Percentiles rank a stretch among this genome's conserved stretches.
These are phyloP conservation scores for Chlamydomonas incerta DNA, from an alignment of 139 green algal genomes.

Conservation along the genomic window DNA sequence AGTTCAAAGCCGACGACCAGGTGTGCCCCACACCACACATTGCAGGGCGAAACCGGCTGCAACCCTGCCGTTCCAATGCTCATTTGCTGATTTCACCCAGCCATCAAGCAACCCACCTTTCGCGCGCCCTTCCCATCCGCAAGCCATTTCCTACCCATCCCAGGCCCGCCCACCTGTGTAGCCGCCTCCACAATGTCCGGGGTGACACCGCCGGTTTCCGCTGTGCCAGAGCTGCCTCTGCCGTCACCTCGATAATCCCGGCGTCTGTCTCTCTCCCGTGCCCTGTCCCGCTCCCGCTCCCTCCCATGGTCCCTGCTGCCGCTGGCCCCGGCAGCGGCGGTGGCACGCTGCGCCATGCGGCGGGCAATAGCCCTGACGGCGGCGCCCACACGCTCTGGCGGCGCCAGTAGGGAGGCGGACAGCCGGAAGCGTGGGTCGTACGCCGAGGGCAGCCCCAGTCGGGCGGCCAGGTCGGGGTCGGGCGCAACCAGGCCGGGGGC, in stretches of 20 bases:
- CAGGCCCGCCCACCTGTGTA: not conserved
- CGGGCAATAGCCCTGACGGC: slow-evolving; percentile 12
- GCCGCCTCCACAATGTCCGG: not conserved
- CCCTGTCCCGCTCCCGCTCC: not conserved
- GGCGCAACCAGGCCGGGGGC: not conserved
- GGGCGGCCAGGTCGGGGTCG: not conserved
- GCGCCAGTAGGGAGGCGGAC: not conserved
- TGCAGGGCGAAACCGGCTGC: too few species aligned
- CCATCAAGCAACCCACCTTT: too few species aligned
- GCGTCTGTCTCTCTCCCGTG: not conserved
- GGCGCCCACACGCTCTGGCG: not conserved
- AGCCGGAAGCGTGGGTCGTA: slow-evolving; percentile 41
- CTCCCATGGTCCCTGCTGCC: not conserved
- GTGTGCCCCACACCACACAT: too few species aligned
- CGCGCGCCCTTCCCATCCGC: too few species aligned
- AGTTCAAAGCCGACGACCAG: too few species aligned
- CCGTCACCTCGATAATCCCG: not conserved
- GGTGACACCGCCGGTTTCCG: not conserved
- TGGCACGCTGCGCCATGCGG: not conserved
- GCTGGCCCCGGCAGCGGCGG: not conserved
- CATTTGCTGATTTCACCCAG: too few species aligned
- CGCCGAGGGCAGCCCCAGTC: slow-evolving; percentile 32
- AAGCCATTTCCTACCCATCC: too few species aligned
- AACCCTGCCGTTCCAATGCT: too few species aligned
- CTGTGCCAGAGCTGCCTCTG: too few species aligned